Evolutionary conservation across 2,329 filamentous ascomycete species (phyloP).

Genomic region (Teratosphaeria destructans): DNA sequence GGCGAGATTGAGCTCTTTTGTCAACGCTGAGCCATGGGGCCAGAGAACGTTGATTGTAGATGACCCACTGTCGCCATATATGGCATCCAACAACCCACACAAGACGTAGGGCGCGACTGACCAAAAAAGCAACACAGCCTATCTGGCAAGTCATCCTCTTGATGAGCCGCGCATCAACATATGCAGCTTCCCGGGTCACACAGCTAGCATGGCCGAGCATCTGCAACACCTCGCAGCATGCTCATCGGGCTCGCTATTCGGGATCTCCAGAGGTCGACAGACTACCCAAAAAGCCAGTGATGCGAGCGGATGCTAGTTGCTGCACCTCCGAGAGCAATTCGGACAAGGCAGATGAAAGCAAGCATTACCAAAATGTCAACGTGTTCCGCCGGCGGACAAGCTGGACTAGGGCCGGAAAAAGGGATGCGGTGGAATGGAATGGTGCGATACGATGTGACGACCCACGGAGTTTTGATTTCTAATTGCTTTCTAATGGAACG

Average conservation of each 20-base stretch:
- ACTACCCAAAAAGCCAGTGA: background rate
- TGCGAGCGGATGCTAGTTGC: background rate
- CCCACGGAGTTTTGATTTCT: background rate
- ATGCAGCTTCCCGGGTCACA: background rate
- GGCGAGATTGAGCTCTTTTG: conserved; percentile 88
- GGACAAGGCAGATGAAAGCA: background rate
- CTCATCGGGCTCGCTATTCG: background rate
- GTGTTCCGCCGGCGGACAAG: background rate
- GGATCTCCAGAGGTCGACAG: background rate
- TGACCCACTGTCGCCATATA: background rate
- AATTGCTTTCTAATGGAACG: background rate
- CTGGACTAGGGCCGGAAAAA: background rate
- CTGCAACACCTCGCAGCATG: background rate
- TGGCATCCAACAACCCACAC: background rate
- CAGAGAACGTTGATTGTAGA: background rate
- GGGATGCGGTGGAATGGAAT: background rate
- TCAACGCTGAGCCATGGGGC: conserved; percentile 35
- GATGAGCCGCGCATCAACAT: background rate
- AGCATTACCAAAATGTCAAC: background rate
- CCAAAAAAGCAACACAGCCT: background rate
- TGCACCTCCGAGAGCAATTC: background rate
- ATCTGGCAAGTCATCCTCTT: background rate
- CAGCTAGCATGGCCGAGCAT: background rate
- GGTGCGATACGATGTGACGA: background rate
- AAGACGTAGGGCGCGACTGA: background rate